Evolutionary conservation across 2,329 filamentous ascomycete species (phyloP).

Genomic region (Aspergillus felis): DNA sequence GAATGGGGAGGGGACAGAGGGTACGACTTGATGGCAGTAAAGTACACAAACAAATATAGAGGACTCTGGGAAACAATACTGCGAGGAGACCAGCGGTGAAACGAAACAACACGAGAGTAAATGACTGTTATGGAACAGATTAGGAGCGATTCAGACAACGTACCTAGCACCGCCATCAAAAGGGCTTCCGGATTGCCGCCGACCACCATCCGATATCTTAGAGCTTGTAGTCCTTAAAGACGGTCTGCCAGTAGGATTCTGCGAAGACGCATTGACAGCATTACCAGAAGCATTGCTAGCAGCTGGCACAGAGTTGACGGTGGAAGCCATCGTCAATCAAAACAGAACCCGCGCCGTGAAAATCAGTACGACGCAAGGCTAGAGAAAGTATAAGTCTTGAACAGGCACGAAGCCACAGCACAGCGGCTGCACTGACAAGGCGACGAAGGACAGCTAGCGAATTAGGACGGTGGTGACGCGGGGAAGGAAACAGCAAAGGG

Average conservation of each 20-base stretch:
- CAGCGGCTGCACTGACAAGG: constrained; percentile 36
- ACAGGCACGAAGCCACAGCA: constrained; percentile 32
- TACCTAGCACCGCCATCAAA: constrained; percentile 54
- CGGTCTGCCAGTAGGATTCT: constrained; percentile 37
- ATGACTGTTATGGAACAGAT: constrained; percentile 1
- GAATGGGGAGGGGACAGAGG: neutral
- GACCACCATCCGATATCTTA: constrained; percentile 50
- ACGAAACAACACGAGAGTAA: constrained; percentile 6
- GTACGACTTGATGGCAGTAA: neutral
- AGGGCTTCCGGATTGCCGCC: constrained; percentile 55
- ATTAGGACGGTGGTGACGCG: constrained; percentile 11
- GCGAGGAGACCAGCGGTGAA: constrained; percentile 13
- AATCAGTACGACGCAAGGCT: constrained; percentile 34
- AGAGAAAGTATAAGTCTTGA: constrained; percentile 18
- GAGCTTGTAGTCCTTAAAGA: constrained; percentile 50
- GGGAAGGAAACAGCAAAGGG: constrained; percentile 5
- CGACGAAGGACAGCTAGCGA: constrained; percentile 9
- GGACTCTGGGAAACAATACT: neutral
- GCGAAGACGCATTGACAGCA: constrained; percentile 33
- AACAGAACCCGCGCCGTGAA: constrained; percentile 32
- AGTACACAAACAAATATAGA: neutral
- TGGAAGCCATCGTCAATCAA: constrained; percentile 38
- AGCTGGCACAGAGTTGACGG: constrained; percentile 34
- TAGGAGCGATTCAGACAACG: constrained; percentile 26
- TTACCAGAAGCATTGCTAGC: constrained; percentile 37